phyloP scores from a whole-genome alignment of 352 stramenopile species.

The Phytophthora sp. region DNA sequence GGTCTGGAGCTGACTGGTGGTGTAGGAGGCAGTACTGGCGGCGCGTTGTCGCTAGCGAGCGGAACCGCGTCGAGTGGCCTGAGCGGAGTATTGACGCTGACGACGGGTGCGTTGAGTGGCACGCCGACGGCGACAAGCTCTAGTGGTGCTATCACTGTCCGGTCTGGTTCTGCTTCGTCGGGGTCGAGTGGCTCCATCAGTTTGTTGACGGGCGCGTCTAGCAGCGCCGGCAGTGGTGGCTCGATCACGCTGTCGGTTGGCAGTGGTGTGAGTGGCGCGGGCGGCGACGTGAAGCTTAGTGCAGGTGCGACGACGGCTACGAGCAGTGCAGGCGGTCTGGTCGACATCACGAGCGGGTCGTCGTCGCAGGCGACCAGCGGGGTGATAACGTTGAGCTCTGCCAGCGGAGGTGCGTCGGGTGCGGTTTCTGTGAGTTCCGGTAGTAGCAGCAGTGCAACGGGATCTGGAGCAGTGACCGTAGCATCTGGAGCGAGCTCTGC shows the following conservation, averaged over 20 bases:
- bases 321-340: constrained; percentile 35
- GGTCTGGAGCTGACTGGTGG: constrained; percentile 9
- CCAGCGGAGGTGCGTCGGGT: too few relatives aligned
- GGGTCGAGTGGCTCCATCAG: constrained; percentile 14
- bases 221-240: constrained; percentile 40
- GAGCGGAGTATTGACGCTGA: constrained; percentile 7
- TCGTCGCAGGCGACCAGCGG: constrained; percentile 40
- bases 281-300: constrained; percentile 42
- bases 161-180: constrained; percentile 15
- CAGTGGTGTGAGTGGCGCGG: constrained; percentile 33
- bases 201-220: constrained; percentile 49
- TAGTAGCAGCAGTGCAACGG: too few relatives aligned
- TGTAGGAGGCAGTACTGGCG: constrained; percentile 16
- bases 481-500: constrained; percentile 26
- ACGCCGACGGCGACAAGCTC: background rate
- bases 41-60: constrained; percentile 15
- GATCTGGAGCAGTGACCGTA: constrained; percentile 36
- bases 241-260: constrained; percentile 52
- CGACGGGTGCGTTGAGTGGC: background rate
- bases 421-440: too few relatives aligned
- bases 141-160: constrained; percentile 21
- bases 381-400: constrained; percentile 24
- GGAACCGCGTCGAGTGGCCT: constrained; percentile 9
- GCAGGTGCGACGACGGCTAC: constrained; percentile 38
- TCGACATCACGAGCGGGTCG: constrained; percentile 27